A percentile compares a stretch with the other conserved stretches of the same genome.
Conservation (phyloP, 2,329 filamentous ascomycete genomes). For the Claviceps sorghi region DNA sequence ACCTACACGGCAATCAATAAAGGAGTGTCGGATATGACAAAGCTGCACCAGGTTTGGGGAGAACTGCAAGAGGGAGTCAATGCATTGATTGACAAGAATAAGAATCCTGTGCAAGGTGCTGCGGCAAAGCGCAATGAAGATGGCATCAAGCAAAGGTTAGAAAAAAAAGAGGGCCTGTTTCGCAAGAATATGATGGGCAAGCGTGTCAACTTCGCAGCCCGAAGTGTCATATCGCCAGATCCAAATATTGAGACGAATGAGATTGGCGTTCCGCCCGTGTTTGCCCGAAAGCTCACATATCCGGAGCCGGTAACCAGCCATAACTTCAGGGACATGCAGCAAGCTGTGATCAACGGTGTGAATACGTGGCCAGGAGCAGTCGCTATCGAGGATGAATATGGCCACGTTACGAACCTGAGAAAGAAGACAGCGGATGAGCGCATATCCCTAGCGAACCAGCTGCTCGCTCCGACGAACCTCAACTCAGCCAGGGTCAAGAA, state of each 20-base stretch:
- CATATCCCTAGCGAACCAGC: slow-evolving; percentile 77
- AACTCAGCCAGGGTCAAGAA: slow-evolving; percentile 63
- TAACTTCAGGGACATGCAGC: slow-evolving; percentile 90
- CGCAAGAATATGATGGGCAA: slow-evolving; percentile 99
- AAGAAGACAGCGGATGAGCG: slow-evolving; percentile 82
- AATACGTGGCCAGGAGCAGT: slow-evolving; percentile 89
- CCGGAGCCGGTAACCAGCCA: slow-evolving; percentile 94
- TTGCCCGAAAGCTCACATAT: slow-evolving; percentile 89
- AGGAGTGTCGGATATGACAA: slow-evolving; percentile 39
- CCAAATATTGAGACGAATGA: slow-evolving; percentile 98
- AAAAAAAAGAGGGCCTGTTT: slow-evolving; percentile 98
- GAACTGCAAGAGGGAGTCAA: slow-evolving; percentile 83
- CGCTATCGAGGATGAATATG: slow-evolving; percentile 90
- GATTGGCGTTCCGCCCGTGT: slow-evolving; percentile 95
- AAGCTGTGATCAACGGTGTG: slow-evolving; percentile 87
- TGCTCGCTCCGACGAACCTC: slow-evolving; percentile 65
- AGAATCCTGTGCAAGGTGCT: slow-evolving; percentile 66
- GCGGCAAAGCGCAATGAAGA: slow-evolving; percentile 71
- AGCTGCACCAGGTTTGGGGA: slow-evolving; percentile 70
- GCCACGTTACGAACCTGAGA: slow-evolving; percentile 74
- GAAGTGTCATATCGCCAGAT: slow-evolving; percentile 95
- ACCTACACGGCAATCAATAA: slow-evolving; percentile 43
- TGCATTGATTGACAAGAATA: slow-evolving; percentile 77
- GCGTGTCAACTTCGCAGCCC: slow-evolving; percentile 94
- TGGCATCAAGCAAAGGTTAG: slow-evolving; percentile 92